phyloP scores from a whole-genome alignment of 1,284 basidiomycete species.

The Malassezia restricta region DNA sequence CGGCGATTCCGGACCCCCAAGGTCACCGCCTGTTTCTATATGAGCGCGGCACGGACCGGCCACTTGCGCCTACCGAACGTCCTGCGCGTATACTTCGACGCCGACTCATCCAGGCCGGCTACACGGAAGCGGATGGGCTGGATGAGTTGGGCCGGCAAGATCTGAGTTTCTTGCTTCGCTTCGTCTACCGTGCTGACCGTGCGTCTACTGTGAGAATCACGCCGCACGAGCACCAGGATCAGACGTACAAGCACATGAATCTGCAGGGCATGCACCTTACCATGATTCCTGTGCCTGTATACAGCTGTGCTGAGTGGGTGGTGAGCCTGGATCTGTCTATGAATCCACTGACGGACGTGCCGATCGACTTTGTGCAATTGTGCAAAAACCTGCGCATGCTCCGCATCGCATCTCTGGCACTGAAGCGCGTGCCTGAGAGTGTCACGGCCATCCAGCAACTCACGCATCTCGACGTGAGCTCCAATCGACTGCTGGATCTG shows the following conservation, averaged over 20 bases:
- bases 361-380: constrained; percentile 87
- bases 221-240: constrained; percentile 33
- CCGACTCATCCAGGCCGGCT: constrained; percentile 79
- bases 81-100: constrained; percentile 75
- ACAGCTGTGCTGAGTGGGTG: constrained; percentile 74
- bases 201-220: constrained; percentile 45
- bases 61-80: constrained; percentile 57
- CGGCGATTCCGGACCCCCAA: constrained; percentile 16
- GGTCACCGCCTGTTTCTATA: constrained; percentile 40
- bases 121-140: constrained; percentile 66
- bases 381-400: constrained; percentile 75
- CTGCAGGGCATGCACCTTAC: constrained; percentile 70
- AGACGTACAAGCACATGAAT: constrained; percentile 65
- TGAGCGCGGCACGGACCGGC: constrained; percentile 42
- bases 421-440: constrained; percentile 81
- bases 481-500: constrained; percentile 81
- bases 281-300: constrained; percentile 78
- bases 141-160: constrained; percentile 71
- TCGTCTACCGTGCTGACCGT: constrained; percentile 61
- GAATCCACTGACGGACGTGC: constrained; percentile 92
- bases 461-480: constrained; percentile 75
- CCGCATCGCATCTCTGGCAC: constrained; percentile 78
- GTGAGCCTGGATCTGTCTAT: constrained; percentile 76
- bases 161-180: constrained; percentile 72
- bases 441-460: constrained; percentile 65